Evolutionary conservation across 345 rosid species (phyloP), one percentile per base, ranked within the genome.

Genomic region (Eutrema yunnanense): DNA sequence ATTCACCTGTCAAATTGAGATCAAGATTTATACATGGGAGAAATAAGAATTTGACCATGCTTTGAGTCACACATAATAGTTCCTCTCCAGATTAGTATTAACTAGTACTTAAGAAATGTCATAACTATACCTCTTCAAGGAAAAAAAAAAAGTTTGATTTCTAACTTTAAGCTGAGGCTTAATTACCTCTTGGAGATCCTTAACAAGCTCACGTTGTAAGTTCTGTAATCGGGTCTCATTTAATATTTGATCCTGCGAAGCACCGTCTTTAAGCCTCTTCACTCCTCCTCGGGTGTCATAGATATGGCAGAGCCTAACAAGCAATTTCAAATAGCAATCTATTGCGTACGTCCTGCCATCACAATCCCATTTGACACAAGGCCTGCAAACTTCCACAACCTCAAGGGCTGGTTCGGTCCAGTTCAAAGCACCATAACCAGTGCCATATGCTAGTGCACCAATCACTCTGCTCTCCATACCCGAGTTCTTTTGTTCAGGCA

Each of bases 391-490:
- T 84, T 94, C 98, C 74, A 94, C 97, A 62, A 94, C 98, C 80
- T 94, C 98, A 74, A 94, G 78, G 49, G 98, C 92, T 53, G 98
- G 96, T 73, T 94, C 97, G 13, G 98, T 91, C 97, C 98, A 94
- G 85, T 94, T 94, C 57, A 94, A 75, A 52, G 98, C 96, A 75
- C 98, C 98, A 83, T 91, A 94, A 67, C 97, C 98, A 80, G 98
- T 91, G 69, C 98, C 98, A 82, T 94, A 91, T 65, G 98, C 97
- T 82, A 94, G 84, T 65, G 97, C 98, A 76, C 97, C 97, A 73
- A 94, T 94, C 63, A 94, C 98, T 80, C 97, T 88, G 86, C 98
- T 85, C 84, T 94, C 97, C 98, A 89, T 94, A 47, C 98, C 97
- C 4, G 96, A 73, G 79, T 84, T 84, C 76, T 88, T 91, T 75